Conservation (phyloP, 257 asterid species). For the Solanum habrochaites region DNA sequence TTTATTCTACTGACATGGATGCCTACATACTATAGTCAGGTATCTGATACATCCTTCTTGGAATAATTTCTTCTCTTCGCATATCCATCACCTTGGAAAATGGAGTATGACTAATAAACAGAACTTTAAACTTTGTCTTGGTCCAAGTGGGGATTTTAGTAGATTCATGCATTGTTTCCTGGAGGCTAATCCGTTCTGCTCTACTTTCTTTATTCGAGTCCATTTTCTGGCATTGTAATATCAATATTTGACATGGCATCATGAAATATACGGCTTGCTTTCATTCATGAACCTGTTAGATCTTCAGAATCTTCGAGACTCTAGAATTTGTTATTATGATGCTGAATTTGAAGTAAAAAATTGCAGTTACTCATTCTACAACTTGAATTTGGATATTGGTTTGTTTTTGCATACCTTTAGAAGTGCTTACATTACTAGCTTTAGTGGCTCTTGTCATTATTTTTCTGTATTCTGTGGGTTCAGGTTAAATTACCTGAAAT, state of each 20-base stretch:
- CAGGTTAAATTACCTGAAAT: neutral
- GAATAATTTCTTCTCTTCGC: neutral
- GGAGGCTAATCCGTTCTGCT: neutral
- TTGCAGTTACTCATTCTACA: neutral
- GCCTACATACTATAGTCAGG: slow-evolving; percentile 98
- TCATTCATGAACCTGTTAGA: neutral
- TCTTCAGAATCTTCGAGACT: neutral
- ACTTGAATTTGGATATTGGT: neutral
- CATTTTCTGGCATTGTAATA: neutral
- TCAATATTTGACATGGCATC: neutral
- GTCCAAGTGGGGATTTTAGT: neutral
- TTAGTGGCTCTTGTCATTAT: neutral
- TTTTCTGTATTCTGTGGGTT: neutral
- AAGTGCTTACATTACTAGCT: neutral
- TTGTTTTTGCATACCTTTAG: neutral
- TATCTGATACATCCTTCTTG: slow-evolving; percentile 3
- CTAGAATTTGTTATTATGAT: neutral
- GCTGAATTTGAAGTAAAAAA: neutral
- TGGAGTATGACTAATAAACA: neutral
- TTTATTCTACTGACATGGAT: slow-evolving; percentile 96
- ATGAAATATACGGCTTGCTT: neutral
- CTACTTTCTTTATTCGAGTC: neutral
- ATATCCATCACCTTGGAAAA: neutral
- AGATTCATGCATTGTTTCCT: neutral
- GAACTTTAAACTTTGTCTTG: neutral